Evolutionary conservation across 129 eudicot species (phyloP).

Genomic region (sunflower (Helianthus annuus)): HanXRQr2.0-SUNRISE NC_035435.2:153846604-153847103

Average conservation of each 20-base stretch:
- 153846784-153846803: slow-evolving; percentile 73
- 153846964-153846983: background rate
- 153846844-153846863: slow-evolving; percentile 34
- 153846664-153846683: slow-evolving; percentile 73
- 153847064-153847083: background rate
- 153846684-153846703: slow-evolving; percentile 76
- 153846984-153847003: background rate
- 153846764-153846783: slow-evolving; percentile 57
- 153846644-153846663: slow-evolving; percentile 91
- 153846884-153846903: background rate
- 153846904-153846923: background rate
- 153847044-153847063: background rate
- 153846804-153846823: slow-evolving; percentile 46
- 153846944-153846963: background rate
- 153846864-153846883: slow-evolving; percentile 14
- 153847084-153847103: background rate
- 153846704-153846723: slow-evolving; percentile 88
- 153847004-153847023: background rate
- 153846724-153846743: slow-evolving; percentile 95
- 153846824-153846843: slow-evolving; percentile 74
- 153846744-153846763: slow-evolving; percentile 84
- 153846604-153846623: slow-evolving; percentile 59
- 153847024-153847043: background rate
- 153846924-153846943: slow-evolving; percentile 8
- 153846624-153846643: slow-evolving; percentile 80